Evolutionary conservation across 768 basidiomycete genomes (phyloP).

Genomic region (Leccinum obscurum): DNA sequence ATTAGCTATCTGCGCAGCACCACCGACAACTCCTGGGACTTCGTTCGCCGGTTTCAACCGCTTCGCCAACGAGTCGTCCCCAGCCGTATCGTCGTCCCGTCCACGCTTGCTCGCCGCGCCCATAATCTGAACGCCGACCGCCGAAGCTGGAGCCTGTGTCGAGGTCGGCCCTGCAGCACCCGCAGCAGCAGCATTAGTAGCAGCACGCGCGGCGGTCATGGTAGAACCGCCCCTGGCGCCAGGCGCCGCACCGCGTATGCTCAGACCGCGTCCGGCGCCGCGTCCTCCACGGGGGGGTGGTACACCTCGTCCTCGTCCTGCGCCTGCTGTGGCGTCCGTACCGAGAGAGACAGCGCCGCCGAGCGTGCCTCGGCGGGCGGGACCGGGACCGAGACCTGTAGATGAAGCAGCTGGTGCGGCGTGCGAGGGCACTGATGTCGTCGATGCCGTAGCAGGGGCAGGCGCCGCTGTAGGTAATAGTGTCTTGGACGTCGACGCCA

Average conservation of each 20-base stretch:
- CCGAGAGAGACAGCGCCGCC: constrained; percentile 30
- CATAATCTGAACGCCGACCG: constrained; percentile 54
- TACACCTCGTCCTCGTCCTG: constrained; percentile 37
- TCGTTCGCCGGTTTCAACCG: constrained; percentile 56
- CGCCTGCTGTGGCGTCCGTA: constrained; percentile 14
- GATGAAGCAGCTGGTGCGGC: constrained; percentile 22
- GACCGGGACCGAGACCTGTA: constrained; percentile 29
- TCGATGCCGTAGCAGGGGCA: constrained; percentile 17
- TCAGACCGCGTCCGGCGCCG: constrained; percentile 31
- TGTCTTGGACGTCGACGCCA: constrained; percentile 27
- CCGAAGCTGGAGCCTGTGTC: not conserved
- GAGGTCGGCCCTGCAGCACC: not conserved
- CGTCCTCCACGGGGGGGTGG: constrained; percentile 29
- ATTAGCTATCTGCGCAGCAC: not conserved
- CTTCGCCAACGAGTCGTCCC: constrained; percentile 65
- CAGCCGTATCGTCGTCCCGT: constrained; percentile 51
- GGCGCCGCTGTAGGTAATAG: constrained; percentile 8
- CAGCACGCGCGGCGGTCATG: constrained; percentile 14
- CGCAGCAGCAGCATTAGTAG: constrained; percentile 3
- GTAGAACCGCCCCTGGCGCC: constrained; percentile 25
- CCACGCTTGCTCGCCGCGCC: constrained; percentile 67
- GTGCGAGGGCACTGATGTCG: constrained; percentile 12
- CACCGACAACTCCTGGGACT: not conserved
- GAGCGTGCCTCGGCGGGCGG: constrained; percentile 31
- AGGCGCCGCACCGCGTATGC: constrained; percentile 33